Conservation (phyloP, 129 eudicot species). For the Deinandra increscens region DNA sequence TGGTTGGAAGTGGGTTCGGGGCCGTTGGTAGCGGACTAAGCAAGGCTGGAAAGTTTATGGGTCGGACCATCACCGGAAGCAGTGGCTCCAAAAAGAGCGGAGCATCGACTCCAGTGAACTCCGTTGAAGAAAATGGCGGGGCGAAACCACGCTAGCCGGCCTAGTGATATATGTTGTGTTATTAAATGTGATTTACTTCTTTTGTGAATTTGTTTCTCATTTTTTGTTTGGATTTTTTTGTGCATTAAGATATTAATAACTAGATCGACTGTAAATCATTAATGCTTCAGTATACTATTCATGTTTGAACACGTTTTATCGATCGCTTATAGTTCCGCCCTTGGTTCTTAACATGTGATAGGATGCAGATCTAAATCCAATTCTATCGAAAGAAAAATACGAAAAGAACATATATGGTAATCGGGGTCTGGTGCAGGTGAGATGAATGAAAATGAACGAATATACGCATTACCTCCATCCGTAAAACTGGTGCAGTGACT, state of each 20-base stretch:
- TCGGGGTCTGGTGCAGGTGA: too few species aligned
- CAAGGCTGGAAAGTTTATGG: conserved; percentile 97
- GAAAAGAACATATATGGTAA: too few species aligned
- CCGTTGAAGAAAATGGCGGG: conserved; percentile 53
- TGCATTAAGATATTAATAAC: conserved; percentile 20
- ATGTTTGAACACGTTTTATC: not conserved
- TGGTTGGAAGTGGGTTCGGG: conserved; percentile 52
- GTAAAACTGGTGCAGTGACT: not conserved
- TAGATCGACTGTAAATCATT: conserved; percentile 38
- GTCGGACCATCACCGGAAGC: conserved; percentile 77
- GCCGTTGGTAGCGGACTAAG: conserved; percentile 77
- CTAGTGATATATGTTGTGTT: conserved; percentile 17
- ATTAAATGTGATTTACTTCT: conserved; percentile 20
- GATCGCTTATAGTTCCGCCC: too few species aligned
- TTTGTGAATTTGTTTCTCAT: conserved; percentile 20
- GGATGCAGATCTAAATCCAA: too few species aligned
- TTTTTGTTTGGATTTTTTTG: conserved; percentile 11
- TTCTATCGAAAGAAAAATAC: too few species aligned
- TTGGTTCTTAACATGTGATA: too few species aligned
- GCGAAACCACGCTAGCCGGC: conserved; percentile 39
- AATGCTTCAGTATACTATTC: conserved; percentile 21
- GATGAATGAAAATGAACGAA: too few species aligned
- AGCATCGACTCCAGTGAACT: conserved; percentile 60
- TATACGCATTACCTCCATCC: too few species aligned
- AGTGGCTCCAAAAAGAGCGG: conserved; percentile 52